Percentiles rank a stretch among this genome's conserved stretches.
phyloP scores from a whole-genome alignment of 169 alveolate species.

The Cryptosporidium andersoni region DNA sequence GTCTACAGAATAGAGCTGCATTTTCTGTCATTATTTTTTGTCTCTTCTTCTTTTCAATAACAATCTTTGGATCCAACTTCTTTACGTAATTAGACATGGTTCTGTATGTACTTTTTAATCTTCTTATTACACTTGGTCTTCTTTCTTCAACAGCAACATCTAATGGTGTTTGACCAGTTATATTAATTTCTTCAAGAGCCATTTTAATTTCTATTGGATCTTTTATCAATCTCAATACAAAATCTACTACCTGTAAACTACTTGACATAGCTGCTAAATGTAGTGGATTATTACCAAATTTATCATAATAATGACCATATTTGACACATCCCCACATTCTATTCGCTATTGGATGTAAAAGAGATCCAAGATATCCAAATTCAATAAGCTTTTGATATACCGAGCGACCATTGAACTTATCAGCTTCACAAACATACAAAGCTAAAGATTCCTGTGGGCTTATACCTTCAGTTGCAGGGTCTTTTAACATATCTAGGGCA shows the following conservation, averaged over 20 bases:
- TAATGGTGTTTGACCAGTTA: slow-evolving; percentile 36
- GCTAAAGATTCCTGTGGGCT: slow-evolving; percentile 68
- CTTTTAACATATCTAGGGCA: slow-evolving; percentile 51
- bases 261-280: slow-evolving; percentile 61
- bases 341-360: slow-evolving; percentile 66
- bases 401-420: slow-evolving; percentile 44
- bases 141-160: slow-evolving; percentile 66
- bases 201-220: slow-evolving; percentile 60
- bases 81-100: slow-evolving; percentile 65
- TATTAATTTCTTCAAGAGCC: slow-evolving; percentile 57
- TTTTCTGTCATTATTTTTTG: slow-evolving; percentile 59
- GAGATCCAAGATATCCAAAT: slow-evolving; percentile 53
- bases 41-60: slow-evolving; percentile 18
- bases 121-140: slow-evolving; percentile 63
- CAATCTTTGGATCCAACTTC: slow-evolving; percentile 51
- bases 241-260: slow-evolving; percentile 62
- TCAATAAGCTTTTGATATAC: slow-evolving; percentile 65
- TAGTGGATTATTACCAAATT: slow-evolving; percentile 52
- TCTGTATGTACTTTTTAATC: slow-evolving; percentile 56
- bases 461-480: slow-evolving; percentile 64
- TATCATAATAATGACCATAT: slow-evolving; percentile 61
- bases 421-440: slow-evolving; percentile 57
- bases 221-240: slow-evolving; percentile 61
- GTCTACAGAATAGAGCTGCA: slow-evolving; percentile 67
- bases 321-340: slow-evolving; percentile 71